Evolutionary conservation across 331 rosid species (phyloP), one percentile per base, ranked within the genome.

Genomic region (Prunus yedoensis): DNA sequence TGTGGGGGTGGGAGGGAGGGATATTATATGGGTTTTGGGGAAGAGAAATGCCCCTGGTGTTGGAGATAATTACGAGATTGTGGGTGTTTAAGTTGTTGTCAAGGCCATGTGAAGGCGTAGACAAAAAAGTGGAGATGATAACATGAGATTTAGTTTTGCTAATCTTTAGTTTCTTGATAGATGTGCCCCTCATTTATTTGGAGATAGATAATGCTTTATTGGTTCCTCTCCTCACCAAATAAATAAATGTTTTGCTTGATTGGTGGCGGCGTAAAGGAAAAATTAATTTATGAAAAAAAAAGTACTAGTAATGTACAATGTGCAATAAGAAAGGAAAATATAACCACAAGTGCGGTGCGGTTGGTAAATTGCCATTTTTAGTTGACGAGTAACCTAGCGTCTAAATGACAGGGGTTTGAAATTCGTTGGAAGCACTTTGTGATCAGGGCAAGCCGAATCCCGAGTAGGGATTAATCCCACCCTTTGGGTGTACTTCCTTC

Each of bases 41-140:
- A 23, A 41, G 18, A 8, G 2, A 14, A 83, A 74, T 68, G 76
- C 47, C 89, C 74, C 41, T 57, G 53, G 25, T 20, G 73, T 83
- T 83, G 52, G 38, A 77, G 83, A 88, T 84, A 87, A 78, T 90
- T 90, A 90, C 98, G 81, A 66, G 87, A 87, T 81, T 78, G n/a
- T 45, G 79, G 78, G 50, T 71, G 30, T 50, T 25, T 3, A 10
- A 4, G 45, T 1, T 49, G 84, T 27, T 45, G 66, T 62, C 64
- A 25, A 45, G 43, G 66, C 79, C 84, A 79, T 75, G 82, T 83
- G 90, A 66, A 16, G 27, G 68, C 71, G 66, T 50, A 64, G 41
- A 72, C 60, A 49, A 25, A 12, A 13, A 66, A 7, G 58, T 4
- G 21, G 62, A 57, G 14, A 67, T 8, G 63, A 57, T 49, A 70